Conservation (phyloP, 2,329 filamentous ascomycete species). For the Sporothrix variecibatus region DNA sequence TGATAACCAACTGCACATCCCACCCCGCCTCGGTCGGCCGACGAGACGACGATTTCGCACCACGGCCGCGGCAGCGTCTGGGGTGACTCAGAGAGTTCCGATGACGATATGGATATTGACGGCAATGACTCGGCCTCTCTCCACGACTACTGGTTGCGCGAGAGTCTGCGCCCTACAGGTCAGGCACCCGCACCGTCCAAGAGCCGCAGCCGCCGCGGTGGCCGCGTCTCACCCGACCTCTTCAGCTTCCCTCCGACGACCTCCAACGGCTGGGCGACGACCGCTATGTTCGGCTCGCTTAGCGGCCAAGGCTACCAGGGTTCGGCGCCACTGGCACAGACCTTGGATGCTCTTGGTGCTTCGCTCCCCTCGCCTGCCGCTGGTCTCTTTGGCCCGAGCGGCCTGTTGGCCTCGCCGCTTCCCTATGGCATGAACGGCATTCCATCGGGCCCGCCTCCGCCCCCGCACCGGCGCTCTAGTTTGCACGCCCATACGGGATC, state of each 20-base stretch:
- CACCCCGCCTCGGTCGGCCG: constrained; percentile 49
- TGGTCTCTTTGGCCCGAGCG: constrained; percentile 41
- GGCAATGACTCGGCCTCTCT: constrained; percentile 53
- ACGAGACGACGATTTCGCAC: constrained; percentile 48
- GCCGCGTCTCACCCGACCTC: constrained; percentile 52
- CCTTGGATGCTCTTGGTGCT: constrained; percentile 49
- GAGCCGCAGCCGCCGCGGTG: constrained; percentile 20
- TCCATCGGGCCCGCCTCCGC: constrained; percentile 44
- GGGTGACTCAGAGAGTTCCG: constrained; percentile 49
- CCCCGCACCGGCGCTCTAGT: constrained; percentile 57
- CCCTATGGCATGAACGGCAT: constrained; percentile 28
- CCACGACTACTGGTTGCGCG: constrained; percentile 60
- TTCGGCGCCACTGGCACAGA: constrained; percentile 37
- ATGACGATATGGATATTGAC: constrained; percentile 40
- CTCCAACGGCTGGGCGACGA: constrained; percentile 46
- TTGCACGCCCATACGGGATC: constrained; percentile 50
- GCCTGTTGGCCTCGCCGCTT: constrained; percentile 36
- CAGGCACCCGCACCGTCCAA: constrained; percentile 25
- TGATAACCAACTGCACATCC: constrained; percentile 37
- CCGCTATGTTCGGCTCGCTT: constrained; percentile 49
- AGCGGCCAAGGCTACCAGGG: constrained; percentile 36
- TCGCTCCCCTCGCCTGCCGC: constrained; percentile 47
- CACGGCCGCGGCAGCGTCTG: constrained; percentile 40
- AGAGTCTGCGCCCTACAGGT: constrained; percentile 49
- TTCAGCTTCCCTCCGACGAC: constrained; percentile 56